Conservation (phyloP, 1,284 basidiomycete genomes). For the Puccinia hordei region DNA sequence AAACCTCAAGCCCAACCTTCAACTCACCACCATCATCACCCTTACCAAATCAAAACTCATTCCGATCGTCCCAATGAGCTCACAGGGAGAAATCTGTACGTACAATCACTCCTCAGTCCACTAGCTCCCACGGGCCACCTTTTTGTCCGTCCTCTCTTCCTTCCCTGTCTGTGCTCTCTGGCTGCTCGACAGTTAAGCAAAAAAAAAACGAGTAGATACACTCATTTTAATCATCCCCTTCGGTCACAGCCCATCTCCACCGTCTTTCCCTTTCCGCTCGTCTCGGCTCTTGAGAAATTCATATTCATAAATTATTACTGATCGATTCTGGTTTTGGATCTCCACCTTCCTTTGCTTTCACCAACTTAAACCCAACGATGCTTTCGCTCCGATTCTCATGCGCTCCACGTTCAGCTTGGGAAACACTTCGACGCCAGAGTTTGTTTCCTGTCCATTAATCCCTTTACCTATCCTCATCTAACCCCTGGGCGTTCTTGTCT, state of each 20-base stretch:
- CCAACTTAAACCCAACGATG: neutral
- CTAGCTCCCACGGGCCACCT: neutral
- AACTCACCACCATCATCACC: neutral
- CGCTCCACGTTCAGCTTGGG: slow-evolving; percentile 30
- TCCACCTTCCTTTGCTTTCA: neutral
- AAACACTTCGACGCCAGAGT: slow-evolving; percentile 46
- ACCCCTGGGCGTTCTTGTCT: neutral
- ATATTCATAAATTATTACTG: neutral
- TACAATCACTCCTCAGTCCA: neutral
- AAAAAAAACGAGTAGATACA: neutral
- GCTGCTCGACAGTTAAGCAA: neutral
- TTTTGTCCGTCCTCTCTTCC: neutral
- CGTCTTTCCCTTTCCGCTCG: neutral
- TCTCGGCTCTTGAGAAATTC: no score
- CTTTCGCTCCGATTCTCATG: slow-evolving; percentile 26
- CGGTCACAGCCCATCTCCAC: neutral
- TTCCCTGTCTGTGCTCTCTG: neutral
- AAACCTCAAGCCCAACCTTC: no score
- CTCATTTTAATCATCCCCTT: neutral
- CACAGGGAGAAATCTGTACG: slow-evolving; percentile 20
- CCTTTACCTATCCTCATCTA: neutral
- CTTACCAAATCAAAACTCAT: neutral
- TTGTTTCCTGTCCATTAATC: neutral
- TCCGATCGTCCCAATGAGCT: slow-evolving; percentile 14
- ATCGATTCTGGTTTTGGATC: neutral